phyloP scores from a whole-genome alignment of 768 basidiomycete species.

The Arthromyces matolae region DNA sequence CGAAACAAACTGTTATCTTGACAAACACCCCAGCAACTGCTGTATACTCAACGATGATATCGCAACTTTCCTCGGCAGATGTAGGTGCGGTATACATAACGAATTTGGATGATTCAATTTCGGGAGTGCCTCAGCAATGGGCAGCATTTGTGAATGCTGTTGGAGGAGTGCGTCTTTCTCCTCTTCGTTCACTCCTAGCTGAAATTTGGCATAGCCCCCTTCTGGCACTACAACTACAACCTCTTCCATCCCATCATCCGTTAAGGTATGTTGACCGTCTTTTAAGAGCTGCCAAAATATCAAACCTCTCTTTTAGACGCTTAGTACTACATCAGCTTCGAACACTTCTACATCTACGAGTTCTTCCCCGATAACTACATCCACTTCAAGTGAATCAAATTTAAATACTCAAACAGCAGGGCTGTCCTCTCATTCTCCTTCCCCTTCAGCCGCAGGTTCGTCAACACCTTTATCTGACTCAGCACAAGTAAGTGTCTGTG shows the following conservation, averaged over 20 bases:
- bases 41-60: conserved; percentile 5
- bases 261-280: no score
- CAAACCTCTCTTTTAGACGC: background rate
- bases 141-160: conserved; percentile 6
- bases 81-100: conserved; percentile 11
- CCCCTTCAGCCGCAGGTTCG: background rate
- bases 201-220: no score
- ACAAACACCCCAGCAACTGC: background rate
- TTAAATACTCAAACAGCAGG: background rate
- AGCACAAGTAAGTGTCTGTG: background rate
- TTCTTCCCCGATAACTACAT: background rate
- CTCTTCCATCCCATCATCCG: background rate
- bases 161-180: background rate
- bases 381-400: background rate
- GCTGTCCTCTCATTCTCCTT: background rate
- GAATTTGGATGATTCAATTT: background rate
- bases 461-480: background rate
- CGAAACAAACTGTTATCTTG: conserved; percentile 10
- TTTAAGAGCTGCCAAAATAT: no score
- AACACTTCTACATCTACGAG: no score
- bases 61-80: conserved; percentile 2
- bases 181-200: no score
- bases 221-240: background rate
- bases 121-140: conserved; percentile 10
- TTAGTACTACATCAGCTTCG: no score